Conservation (phyloP, 1,284 basidiomycete species). For the Malassezia globosa region DNA sequence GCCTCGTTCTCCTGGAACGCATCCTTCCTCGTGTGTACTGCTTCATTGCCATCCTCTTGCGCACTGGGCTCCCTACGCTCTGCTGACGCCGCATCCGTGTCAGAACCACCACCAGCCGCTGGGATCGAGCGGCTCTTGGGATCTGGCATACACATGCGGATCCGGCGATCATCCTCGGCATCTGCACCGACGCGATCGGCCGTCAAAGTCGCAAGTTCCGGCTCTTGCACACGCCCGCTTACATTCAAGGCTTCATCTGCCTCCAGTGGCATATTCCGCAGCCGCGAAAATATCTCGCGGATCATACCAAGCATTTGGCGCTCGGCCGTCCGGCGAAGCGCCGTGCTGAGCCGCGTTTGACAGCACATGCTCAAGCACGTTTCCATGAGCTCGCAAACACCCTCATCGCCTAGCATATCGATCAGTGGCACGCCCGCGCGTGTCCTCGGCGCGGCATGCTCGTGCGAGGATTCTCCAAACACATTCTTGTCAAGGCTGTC, state of each 20-base stretch:
- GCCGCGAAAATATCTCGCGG: constrained; percentile 64
- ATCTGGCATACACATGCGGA: constrained; percentile 47
- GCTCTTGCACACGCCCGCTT: constrained; percentile 23
- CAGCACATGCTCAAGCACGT: constrained; percentile 94
- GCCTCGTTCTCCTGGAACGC: constrained; percentile 8
- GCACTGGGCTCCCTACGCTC: constrained; percentile 22
- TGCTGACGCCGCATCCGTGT: constrained; percentile 38
- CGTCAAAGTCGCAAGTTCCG: constrained; percentile 34
- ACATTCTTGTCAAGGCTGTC: neutral
- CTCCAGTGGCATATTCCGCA: constrained; percentile 54
- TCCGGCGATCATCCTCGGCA: constrained; percentile 25
- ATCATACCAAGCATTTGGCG: constrained; percentile 82
- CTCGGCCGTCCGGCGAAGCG: constrained; percentile 81
- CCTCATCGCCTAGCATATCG: constrained; percentile 59
- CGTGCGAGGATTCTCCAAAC: too few species aligned
- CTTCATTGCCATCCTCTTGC: neutral
- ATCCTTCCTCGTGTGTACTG: too few species aligned
- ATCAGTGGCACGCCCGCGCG: constrained; percentile 18
- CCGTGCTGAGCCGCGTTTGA: constrained; percentile 83
- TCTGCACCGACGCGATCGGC: constrained; percentile 30
- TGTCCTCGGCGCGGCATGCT: too few species aligned
- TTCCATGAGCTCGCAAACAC: constrained; percentile 96
- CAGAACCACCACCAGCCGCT: constrained; percentile 28
- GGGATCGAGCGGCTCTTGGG: constrained; percentile 43
- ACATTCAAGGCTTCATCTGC: constrained; percentile 35